Evolutionary conservation across 129 eudicot species (phyloP).

Genomic region (Helianthus annuus): DNA sequence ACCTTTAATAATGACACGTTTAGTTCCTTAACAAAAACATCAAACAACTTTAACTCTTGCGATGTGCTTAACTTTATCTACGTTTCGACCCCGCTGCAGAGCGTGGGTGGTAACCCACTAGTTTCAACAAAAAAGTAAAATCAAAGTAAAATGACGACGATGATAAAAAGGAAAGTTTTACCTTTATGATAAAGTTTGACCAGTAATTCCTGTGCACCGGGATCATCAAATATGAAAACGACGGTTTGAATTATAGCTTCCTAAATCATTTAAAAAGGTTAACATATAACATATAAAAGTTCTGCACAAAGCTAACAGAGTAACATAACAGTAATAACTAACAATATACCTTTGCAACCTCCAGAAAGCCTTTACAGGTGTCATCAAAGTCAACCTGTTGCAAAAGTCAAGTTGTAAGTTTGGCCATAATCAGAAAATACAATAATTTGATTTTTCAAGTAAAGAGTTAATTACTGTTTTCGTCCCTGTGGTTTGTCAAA

Average conservation of each 20-base stretch:
- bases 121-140: background rate
- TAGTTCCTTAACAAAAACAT: too few relatives aligned
- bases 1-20: too few relatives aligned
- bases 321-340: conserved; percentile 2
- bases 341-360: conserved; percentile 82
- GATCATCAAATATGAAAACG: conserved; percentile 93
- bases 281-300: background rate
- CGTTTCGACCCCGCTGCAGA: too few relatives aligned
- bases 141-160: background rate
- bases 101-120: too few relatives aligned
- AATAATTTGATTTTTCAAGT: conserved; percentile 2
- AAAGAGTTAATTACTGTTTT: too few relatives aligned
- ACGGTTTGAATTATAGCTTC: conserved; percentile 94
- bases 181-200: conserved; percentile 93
- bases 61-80: too few relatives aligned
- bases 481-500: too few relatives aligned
- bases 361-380: conserved; percentile 98
- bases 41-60: too few relatives aligned
- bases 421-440: background rate
- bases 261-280: conserved; percentile 35
- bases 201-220: conserved; percentile 94
- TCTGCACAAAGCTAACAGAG: background rate
- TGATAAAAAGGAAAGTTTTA: conserved; percentile 13
- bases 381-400: conserved; percentile 95
- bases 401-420: conserved; percentile 19